Percentiles rank a stretch among this genome's conserved stretches.
Conservation (phyloP, 306 rosid species). For the Medicago ruthenica region DNA sequence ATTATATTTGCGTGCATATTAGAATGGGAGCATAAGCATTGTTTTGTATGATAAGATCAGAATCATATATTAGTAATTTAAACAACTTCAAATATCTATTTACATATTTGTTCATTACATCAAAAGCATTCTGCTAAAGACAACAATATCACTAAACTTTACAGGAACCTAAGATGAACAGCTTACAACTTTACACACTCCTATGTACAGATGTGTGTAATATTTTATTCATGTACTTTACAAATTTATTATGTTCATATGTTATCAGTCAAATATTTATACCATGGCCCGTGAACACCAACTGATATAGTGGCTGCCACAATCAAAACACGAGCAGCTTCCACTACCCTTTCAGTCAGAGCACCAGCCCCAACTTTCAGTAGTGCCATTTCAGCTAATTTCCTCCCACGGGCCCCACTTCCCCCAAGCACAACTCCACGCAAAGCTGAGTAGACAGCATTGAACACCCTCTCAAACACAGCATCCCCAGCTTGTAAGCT, state of each 20-base stretch:
- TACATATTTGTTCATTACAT: slow-evolving; percentile 41
- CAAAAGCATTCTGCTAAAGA: slow-evolving; percentile 42
- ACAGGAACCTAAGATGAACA: slow-evolving; percentile 39
- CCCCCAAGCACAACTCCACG: slow-evolving; percentile 86
- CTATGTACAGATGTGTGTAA: slow-evolving; percentile 47
- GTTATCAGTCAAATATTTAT: slow-evolving; percentile 53
- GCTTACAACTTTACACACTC: slow-evolving; percentile 49
- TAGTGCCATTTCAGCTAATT: slow-evolving; percentile 72
- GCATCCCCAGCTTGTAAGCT: slow-evolving; percentile 90
- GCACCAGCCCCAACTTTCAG: slow-evolving; percentile 74
- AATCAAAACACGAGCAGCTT: slow-evolving; percentile 79
- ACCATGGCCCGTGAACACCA: slow-evolving; percentile 88
- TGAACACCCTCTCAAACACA: slow-evolving; percentile 80
- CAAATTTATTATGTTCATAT: slow-evolving; percentile 43
- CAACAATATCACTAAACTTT: slow-evolving; percentile 36
- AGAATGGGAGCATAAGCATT: no score
- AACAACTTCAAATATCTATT: slow-evolving; percentile 24
- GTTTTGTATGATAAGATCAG: neutral
- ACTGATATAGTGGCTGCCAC: slow-evolving; percentile 76
- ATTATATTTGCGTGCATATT: no score
- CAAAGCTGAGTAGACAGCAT: slow-evolving; percentile 64
- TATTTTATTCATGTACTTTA: slow-evolving; percentile 30
- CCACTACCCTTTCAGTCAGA: slow-evolving; percentile 63
- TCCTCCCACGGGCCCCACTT: slow-evolving; percentile 66
- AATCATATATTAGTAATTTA: slow-evolving; percentile 30